Evolutionary conservation across 2,329 filamentous ascomycete species (phyloP).

Genomic region (Diaporthe sp.): DNA sequence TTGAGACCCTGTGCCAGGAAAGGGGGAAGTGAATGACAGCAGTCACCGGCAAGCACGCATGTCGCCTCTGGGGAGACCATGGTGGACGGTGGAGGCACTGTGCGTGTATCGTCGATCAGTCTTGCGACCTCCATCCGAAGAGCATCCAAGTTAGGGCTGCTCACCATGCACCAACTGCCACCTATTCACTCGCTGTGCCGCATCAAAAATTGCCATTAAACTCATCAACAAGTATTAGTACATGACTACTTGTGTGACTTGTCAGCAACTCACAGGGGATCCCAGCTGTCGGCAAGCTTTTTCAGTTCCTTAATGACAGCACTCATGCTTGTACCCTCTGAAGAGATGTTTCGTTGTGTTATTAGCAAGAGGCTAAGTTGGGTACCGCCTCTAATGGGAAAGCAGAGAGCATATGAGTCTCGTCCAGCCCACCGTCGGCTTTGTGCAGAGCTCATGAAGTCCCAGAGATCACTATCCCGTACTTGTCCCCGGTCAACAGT

Average conservation of each 20-base stretch:
- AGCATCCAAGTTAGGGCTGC: not conserved
- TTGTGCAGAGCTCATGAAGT: not conserved
- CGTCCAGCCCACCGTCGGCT: not conserved
- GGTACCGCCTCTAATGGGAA: not conserved
- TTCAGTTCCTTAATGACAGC: not conserved
- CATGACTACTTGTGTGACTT: not conserved
- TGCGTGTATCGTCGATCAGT: not conserved
- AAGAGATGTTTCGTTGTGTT: not conserved
- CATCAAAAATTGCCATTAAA: not conserved
- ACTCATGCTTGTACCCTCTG: not conserved
- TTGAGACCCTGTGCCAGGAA: slow-evolving; percentile 2
- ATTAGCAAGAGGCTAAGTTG: not conserved
- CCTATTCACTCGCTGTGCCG: not conserved
- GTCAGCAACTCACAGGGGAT: not conserved
- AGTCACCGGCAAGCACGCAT: slow-evolving; percentile 14
- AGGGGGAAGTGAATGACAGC: not conserved
- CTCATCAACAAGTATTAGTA: not conserved
- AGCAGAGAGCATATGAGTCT: not conserved
- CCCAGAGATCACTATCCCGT: not conserved
- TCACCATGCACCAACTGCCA: slow-evolving; percentile 2
- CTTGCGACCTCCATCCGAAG: not conserved
- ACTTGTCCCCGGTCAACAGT: slow-evolving; percentile 1
- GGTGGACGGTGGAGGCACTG: not conserved
- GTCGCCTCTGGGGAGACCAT: not conserved
- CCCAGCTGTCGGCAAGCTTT: not conserved